Percentiles rank a stretch among this genome's conserved stretches.
phyloP scores from a whole-genome alignment of 164 flowering plant species.

The Paratinospora sagittata region DNA sequence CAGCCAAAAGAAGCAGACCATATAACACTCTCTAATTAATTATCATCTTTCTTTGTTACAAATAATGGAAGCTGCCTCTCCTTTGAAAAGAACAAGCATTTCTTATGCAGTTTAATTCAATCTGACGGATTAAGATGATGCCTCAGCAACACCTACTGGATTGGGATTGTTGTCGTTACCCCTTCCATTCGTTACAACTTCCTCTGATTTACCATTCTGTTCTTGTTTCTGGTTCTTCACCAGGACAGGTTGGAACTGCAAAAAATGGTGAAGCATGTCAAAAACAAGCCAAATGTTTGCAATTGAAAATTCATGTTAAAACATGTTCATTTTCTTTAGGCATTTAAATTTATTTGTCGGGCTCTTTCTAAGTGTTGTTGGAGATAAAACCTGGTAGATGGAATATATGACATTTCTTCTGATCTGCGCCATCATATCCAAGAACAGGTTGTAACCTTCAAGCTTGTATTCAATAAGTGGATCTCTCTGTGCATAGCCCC shows the following conservation, averaged over 20 bases:
- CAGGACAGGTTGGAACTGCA: constrained; percentile 66
- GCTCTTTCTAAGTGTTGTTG: not conserved
- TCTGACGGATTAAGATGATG: constrained; percentile 34
- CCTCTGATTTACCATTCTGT: constrained; percentile 30
- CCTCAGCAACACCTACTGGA: constrained; percentile 39
- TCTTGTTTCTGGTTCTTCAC: constrained; percentile 42
- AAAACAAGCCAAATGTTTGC: not conserved
- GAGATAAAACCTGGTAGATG: constrained; percentile 72
- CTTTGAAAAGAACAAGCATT: not conserved
- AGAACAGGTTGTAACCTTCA: constrained; percentile 92
- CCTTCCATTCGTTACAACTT: constrained; percentile 27
- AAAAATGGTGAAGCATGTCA: constrained; percentile 2
- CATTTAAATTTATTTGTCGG: not conserved
- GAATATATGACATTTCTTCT: constrained; percentile 95
- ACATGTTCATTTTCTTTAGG: not conserved
- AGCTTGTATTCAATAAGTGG: constrained; percentile 98
- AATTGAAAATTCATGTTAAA: not conserved
- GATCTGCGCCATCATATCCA: constrained; percentile 98
- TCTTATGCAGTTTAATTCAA: constrained; percentile 4
- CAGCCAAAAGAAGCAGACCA: not conserved
- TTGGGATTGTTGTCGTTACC: constrained; percentile 26
- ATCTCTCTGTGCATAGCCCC: constrained; percentile 97
- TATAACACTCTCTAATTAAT: not conserved
- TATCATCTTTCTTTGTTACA: not conserved
- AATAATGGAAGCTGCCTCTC: not conserved